These are phyloP conservation scores for Yarrowia keelungensis DNA, from an alignment of 805 yeast genomes.

Conservation along the genomic window DNA sequence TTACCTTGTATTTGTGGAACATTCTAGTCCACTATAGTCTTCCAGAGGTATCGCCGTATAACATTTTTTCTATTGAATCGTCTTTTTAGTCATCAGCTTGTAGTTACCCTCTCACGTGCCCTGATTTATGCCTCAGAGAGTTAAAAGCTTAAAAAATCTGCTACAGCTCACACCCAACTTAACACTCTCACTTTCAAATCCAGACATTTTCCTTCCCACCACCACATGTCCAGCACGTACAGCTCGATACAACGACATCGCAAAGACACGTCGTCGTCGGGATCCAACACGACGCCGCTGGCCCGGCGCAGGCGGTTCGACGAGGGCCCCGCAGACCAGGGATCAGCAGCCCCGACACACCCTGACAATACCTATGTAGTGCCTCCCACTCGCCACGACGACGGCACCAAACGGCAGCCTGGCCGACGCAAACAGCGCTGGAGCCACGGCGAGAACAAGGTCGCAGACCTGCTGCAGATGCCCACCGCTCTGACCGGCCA, in stretches of 20 bases:
- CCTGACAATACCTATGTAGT: constrained; percentile 22
- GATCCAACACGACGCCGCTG: constrained; percentile 37
- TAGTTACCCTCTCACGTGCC: constrained; percentile 39
- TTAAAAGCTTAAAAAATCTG: constrained; percentile 36
- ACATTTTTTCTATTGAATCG: too few relatives aligned
- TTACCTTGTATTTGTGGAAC: background rate
- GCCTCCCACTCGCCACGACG: constrained; percentile 36
- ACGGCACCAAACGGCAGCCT: constrained; percentile 35
- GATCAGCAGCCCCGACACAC: constrained; percentile 19
- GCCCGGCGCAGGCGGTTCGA: constrained; percentile 38
- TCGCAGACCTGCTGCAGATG: constrained; percentile 46
- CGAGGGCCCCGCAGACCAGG: constrained; percentile 34
- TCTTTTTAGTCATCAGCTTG: background rate
- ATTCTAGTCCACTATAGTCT: background rate
- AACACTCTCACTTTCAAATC: constrained; percentile 24
- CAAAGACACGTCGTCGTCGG: constrained; percentile 35
- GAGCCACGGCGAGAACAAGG: constrained; percentile 47
- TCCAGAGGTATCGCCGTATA: too few relatives aligned
- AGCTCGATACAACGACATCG: constrained; percentile 37
- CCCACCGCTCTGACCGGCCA: constrained; percentile 57
- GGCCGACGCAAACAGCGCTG: constrained; percentile 46
- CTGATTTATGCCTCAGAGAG: constrained; percentile 37
- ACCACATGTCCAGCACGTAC: constrained; percentile 37
- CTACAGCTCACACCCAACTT: constrained; percentile 38
- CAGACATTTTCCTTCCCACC: constrained; percentile 4